Conservation (phyloP, 164 flowering plant species). For the Liquidambar formosana region DNA sequence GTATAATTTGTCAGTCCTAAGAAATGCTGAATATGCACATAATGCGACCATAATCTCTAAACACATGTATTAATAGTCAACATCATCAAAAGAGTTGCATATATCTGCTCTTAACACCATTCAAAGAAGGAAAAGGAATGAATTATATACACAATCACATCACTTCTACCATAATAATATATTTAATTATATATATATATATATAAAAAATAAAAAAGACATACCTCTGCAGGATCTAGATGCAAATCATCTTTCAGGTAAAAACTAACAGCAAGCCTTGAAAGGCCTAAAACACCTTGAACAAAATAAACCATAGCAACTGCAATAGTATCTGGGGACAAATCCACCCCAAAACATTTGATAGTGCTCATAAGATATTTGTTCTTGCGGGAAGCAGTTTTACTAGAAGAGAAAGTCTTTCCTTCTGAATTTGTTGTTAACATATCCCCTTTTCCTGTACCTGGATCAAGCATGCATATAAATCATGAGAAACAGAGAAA, state of each 20-base stretch:
- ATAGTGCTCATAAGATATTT: slow-evolving; percentile 27
- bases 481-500: slow-evolving; percentile 1
- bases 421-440: slow-evolving; percentile 32
- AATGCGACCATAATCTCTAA: too few relatives aligned
- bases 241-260: slow-evolving; percentile 95
- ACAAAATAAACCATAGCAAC: slow-evolving; percentile 99
- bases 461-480: slow-evolving; percentile 23
- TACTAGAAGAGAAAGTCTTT: slow-evolving; percentile 29
- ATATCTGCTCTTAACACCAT: too few relatives aligned
- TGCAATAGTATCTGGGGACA: slow-evolving; percentile 91
- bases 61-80: too few relatives aligned
- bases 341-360: slow-evolving; percentile 78
- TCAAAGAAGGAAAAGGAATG: too few relatives aligned
- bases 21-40: neutral
- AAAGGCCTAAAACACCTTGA: slow-evolving; percentile 95
- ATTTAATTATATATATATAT: too few relatives aligned
- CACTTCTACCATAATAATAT: neutral
- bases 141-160: neutral
- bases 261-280: slow-evolving; percentile 98
- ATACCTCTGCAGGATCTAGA: slow-evolving; percentile 98
- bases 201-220: neutral
- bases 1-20: slow-evolving; percentile 37
- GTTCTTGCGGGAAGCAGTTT: slow-evolving; percentile 26
- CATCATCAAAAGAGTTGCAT: too few relatives aligned
- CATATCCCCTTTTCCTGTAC: slow-evolving; percentile 47